Percentiles rank a stretch among this genome's conserved stretches.
phyloP scores from a whole-genome alignment of 495 filamentous ascomycete genomes.

The Chaetomium fimeti region DNA sequence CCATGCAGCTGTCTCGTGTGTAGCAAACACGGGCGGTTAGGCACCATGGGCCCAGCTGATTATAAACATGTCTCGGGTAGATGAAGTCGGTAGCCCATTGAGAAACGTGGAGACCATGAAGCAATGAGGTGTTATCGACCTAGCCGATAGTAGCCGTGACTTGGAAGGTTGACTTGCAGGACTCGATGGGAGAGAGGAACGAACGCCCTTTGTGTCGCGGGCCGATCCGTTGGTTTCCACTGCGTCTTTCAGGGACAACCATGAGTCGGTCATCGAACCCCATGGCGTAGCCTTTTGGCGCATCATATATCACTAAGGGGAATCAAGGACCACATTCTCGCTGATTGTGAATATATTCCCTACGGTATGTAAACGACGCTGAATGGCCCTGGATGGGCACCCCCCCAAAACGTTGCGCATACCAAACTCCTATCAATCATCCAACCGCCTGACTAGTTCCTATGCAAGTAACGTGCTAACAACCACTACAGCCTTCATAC shows the following conservation, averaged over 20 bases:
- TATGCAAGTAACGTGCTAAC: not conserved
- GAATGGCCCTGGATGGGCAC: not conserved
- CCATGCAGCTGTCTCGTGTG: not conserved
- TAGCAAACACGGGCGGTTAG: not conserved
- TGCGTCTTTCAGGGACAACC: not conserved
- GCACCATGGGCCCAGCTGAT: not conserved
- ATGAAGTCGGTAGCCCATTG: not conserved
- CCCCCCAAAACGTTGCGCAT: not conserved
- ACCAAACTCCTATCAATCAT: too few species aligned
- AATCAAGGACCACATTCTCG: not conserved
- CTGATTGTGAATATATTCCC: not conserved
- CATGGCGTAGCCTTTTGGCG: too few species aligned
- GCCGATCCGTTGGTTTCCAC: not conserved
- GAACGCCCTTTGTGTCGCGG: not conserved
- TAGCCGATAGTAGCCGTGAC: too few species aligned
- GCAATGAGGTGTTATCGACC: too few species aligned
- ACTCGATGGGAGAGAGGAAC: not conserved
- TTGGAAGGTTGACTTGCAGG: too few species aligned
- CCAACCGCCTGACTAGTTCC: too few species aligned
- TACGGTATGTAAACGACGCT: not conserved
- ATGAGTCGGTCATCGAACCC: not conserved
- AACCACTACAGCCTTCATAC: not conserved
- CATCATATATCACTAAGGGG: not conserved
- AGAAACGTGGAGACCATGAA: not conserved
- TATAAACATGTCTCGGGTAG: not conserved